Evolutionary conservation across 257 asterid species (phyloP).

Genomic region (Solanum sejunctum): DNA sequence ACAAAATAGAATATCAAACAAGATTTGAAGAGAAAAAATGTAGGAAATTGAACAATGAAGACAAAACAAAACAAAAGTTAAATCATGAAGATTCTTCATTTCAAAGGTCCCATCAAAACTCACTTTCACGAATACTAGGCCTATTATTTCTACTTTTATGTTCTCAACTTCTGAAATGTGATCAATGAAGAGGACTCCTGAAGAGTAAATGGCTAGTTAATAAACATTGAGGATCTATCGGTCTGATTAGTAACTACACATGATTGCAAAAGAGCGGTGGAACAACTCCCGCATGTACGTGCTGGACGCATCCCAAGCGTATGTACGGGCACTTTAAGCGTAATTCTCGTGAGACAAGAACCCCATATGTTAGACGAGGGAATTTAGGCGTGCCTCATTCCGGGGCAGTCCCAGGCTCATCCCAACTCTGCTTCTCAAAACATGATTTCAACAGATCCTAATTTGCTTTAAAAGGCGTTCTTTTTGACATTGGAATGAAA

Average conservation of each 20-base stretch:
- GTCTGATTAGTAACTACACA: not conserved
- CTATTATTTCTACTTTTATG: not conserved
- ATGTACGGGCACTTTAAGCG: not conserved
- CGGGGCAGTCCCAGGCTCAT: not conserved
- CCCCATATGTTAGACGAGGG: not conserved
- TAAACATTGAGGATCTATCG: not conserved
- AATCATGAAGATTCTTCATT: not conserved
- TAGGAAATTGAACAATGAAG: not conserved
- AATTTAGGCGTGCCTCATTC: not conserved
- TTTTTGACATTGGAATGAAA: not conserved
- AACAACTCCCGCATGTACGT: not conserved
- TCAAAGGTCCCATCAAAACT: not conserved
- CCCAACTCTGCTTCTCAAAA: not conserved
- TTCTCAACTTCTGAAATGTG: not conserved
- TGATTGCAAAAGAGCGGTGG: not conserved
- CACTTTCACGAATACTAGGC: not conserved
- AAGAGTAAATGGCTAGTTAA: not conserved
- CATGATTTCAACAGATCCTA: not conserved
- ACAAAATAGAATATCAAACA: not conserved
- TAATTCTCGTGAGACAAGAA: not conserved
- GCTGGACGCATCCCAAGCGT: not conserved
- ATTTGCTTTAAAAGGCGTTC: not conserved
- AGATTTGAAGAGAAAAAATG: not conserved
- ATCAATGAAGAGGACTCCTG: not conserved
- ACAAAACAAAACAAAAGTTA: not conserved